Evolutionary conservation across 2,329 filamentous ascomycete genomes (phyloP).

Genomic region (Aspergillus hiratsukae): DNA sequence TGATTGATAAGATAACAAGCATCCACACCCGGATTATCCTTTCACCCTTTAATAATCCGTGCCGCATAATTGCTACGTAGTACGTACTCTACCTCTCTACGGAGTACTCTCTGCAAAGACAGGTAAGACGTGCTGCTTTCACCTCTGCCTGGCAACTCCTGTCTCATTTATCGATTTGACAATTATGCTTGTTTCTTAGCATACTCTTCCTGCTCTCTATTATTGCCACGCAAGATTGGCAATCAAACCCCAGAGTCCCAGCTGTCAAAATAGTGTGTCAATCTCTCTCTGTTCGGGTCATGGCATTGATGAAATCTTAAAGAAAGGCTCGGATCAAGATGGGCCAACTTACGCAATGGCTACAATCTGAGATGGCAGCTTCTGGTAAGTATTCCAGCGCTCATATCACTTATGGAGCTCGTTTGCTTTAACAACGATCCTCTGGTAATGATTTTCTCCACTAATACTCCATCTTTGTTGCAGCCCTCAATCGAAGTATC

Average conservation of each 20-base stretch:
- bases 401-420: background rate
- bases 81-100: background rate
- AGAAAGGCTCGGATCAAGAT: conserved; percentile 4
- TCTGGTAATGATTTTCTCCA: background rate
- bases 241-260: background rate
- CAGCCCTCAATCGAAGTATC: conserved; percentile 18
- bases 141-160: background rate
- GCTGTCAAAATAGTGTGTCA: background rate
- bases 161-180: background rate
- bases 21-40: background rate
- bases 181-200: background rate
- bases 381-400: conserved; percentile 5
- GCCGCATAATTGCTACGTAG: background rate
- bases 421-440: background rate
- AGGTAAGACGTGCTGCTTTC: background rate
- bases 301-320: conserved; percentile 7
- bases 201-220: background rate
- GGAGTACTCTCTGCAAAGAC: background rate
- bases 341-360: conserved; percentile 2
- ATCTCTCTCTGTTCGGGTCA: conserved; percentile 4
- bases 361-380: conserved; percentile 1
- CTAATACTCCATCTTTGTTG: background rate
- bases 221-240: background rate
- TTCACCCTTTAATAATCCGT: background rate
- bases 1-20: conserved; percentile 19